These are phyloP conservation scores for Pythium folliculosum DNA, from an alignment of 352 stramenopile species.

Conservation along the genomic window DNA sequence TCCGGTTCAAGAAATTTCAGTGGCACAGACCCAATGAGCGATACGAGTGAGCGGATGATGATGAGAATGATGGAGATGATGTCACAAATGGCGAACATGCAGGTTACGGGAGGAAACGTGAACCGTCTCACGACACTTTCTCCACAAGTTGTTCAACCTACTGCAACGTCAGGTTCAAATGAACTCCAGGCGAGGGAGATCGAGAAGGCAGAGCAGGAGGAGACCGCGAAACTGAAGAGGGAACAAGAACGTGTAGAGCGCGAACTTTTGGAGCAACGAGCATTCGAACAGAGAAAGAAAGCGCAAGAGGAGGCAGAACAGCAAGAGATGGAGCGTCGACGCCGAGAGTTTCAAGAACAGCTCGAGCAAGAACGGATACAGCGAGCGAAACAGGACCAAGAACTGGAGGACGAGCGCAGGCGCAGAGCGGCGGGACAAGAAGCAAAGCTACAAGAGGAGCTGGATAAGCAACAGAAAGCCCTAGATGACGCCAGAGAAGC, in stretches of 20 bases:
- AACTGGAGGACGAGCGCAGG: constrained; percentile 29
- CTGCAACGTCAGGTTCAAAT: background rate
- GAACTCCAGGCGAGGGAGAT: background rate
- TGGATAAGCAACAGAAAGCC: constrained; percentile 37
- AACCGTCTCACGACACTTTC: background rate
- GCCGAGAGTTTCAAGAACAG: constrained; percentile 48
- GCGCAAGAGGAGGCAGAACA: constrained; percentile 44
- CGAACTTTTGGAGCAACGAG: constrained; percentile 49
- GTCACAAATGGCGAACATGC: constrained; percentile 29
- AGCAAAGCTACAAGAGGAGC: constrained; percentile 33
- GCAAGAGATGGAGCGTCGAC: constrained; percentile 36
- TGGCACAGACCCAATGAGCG: constrained; percentile 21
- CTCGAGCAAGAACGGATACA: constrained; percentile 38
- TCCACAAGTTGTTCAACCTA: background rate
- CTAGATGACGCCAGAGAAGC: constrained; percentile 35
- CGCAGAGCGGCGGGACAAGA: constrained; percentile 37
- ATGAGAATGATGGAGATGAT: constrained; percentile 77
- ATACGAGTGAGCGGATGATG: constrained; percentile 35
- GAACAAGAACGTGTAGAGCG: constrained; percentile 47
- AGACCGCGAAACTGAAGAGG: constrained; percentile 29
- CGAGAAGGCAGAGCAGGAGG: constrained; percentile 2
- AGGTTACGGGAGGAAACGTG: background rate
- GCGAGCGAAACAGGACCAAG: constrained; percentile 42
- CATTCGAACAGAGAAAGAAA: constrained; percentile 46
- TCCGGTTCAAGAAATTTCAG: constrained; percentile 13